These are phyloP conservation scores for Jackrogersella minutella DNA, from an alignment of 495 filamentous ascomycete genomes.

Conservation along the genomic window DNA sequence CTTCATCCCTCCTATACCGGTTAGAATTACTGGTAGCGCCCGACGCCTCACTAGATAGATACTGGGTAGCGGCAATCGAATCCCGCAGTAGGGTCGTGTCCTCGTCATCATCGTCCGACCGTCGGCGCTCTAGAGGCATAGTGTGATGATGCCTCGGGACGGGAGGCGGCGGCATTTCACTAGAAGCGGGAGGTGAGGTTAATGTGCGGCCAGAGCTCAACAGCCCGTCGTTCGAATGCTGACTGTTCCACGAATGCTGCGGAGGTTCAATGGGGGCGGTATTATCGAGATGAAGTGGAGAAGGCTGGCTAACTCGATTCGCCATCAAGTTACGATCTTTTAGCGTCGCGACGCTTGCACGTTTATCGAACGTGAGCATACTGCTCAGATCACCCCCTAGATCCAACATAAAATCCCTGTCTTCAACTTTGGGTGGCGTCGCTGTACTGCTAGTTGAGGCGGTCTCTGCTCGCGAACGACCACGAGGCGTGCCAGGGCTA, in stretches of 20 bases:
- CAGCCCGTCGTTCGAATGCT: constrained; percentile 69
- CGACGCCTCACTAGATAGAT: constrained; percentile 43
- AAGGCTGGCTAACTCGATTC: constrained; percentile 55
- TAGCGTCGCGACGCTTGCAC: constrained; percentile 56
- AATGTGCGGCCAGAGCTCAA: constrained; percentile 54
- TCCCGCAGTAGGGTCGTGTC: constrained; percentile 72
- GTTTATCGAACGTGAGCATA: constrained; percentile 71
- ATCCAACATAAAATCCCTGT: constrained; percentile 63
- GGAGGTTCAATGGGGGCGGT: constrained; percentile 64
- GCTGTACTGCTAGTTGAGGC: constrained; percentile 68
- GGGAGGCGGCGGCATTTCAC: constrained; percentile 20
- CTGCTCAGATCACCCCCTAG: constrained; percentile 71
- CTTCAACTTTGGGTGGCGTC: constrained; percentile 73
- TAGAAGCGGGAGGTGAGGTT: constrained; percentile 36
- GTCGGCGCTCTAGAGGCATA: constrained; percentile 54
- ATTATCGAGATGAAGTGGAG: constrained; percentile 67
- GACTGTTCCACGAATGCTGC: constrained; percentile 74
- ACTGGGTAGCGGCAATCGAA: constrained; percentile 63
- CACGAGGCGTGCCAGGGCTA: constrained; percentile 41
- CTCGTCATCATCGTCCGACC: constrained; percentile 68
- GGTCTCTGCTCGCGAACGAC: constrained; percentile 55
- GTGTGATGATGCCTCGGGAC: constrained; percentile 60
- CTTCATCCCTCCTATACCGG: constrained; percentile 49
- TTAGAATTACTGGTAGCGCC: constrained; percentile 10
- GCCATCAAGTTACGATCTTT: constrained; percentile 50